These are phyloP conservation scores for Mycosarcoma maydis DNA, from an alignment of 1,284 basidiomycete species.

Conservation along the genomic window DNA sequence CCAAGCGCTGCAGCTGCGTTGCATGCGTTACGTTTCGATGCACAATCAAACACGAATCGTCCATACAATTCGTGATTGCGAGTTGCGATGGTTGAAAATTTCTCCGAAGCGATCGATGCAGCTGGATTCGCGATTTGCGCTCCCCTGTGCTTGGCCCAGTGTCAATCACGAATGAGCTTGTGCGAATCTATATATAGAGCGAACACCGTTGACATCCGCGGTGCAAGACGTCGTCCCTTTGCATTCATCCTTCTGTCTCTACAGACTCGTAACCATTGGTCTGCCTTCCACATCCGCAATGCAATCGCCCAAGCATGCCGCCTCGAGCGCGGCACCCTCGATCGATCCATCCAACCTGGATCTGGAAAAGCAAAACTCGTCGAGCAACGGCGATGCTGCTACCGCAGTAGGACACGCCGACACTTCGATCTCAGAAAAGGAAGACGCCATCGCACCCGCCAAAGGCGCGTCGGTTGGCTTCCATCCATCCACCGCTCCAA, in stretches of 20 bases:
- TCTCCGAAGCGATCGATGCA: not conserved
- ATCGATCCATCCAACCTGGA: constrained; percentile 21
- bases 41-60: too few species aligned
- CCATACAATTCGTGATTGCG: too few species aligned
- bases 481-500: constrained; percentile 12
- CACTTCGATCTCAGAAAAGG: constrained; percentile 25
- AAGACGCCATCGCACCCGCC: not conserved
- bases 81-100: too few species aligned
- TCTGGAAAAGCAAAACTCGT: constrained; percentile 42
- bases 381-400: constrained; percentile 31
- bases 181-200: too few species aligned
- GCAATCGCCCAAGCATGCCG: constrained; percentile 17
- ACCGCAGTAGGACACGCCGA: constrained; percentile 25
- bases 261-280: too few species aligned
- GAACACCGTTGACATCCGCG: too few species aligned
- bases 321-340: constrained; percentile 24
- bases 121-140: too few species aligned
- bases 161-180: too few species aligned
- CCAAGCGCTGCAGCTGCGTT: too few species aligned
- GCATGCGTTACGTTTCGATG: too few species aligned
- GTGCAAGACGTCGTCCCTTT: too few species aligned
- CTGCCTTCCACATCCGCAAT: not conserved
- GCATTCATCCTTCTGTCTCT: not conserved
- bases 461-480: constrained; percentile 22
- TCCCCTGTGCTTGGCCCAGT: too few species aligned